A percentile compares a stretch with the other conserved stretches of the same genome.
Evolutionary conservation across 305 asterid genomes (phyloP).

Genomic region (Solanum hybrid): DNA sequence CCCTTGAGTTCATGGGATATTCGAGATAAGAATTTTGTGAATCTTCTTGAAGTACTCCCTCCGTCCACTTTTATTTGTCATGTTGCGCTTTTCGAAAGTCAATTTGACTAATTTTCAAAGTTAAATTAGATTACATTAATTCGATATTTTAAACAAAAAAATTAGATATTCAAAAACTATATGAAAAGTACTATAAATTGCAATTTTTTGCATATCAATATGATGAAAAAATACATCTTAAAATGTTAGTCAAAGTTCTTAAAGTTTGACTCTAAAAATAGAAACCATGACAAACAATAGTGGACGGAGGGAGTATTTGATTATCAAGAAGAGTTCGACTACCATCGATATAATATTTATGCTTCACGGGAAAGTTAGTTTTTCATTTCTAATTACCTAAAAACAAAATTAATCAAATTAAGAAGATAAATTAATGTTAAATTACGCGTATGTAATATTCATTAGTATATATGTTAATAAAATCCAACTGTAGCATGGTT

Average conservation of each 20-base stretch:
- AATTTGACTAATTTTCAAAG: too few relatives aligned
- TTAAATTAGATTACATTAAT: too few relatives aligned
- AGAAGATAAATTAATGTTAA: neutral
- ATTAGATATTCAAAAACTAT: too few relatives aligned
- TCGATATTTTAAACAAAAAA: too few relatives aligned
- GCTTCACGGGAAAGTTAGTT: neutral
- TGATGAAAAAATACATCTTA: too few relatives aligned
- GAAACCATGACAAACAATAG: too few relatives aligned
- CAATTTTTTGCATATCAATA: too few relatives aligned
- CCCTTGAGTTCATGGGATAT: neutral
- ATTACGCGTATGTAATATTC: neutral
- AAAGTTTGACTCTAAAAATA: too few relatives aligned
- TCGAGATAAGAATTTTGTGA: neutral
- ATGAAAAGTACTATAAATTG: too few relatives aligned
- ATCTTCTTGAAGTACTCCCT: neutral
- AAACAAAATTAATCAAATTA: neutral
- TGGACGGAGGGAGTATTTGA: neutral
- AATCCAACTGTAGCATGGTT: neutral
- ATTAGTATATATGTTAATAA: neutral
- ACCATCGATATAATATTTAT: neutral
- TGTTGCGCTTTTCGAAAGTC: too few relatives aligned
- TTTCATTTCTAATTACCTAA: neutral
- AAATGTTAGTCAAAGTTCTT: too few relatives aligned
- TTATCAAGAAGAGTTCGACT: neutral
- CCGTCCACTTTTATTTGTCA: too few relatives aligned